Base-by-base conservation (phyloP, 768 basidiomycete genomes). In the Kwoniella botswanensis region DNA sequence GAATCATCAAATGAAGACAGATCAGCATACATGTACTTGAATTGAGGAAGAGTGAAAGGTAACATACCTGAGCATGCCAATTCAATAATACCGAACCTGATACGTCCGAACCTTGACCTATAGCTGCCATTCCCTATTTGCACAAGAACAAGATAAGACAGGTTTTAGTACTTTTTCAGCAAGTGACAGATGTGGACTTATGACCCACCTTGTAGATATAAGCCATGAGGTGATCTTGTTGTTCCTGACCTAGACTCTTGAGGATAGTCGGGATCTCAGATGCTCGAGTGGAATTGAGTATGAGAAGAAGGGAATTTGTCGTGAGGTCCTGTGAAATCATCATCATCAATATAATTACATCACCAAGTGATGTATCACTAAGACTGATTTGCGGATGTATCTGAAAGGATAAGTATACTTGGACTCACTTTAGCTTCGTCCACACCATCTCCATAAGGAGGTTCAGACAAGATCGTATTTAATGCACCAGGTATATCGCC, bases 61-160 rank as follows among this genome's bases (percentile, higher is more conserved):
- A 50, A 50, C 87, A 24, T 60, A 94, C 94, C 91, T 96, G 97
- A 84, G 97, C 94, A 80, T 98, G 96, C 96, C 96, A 98, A 15
- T 90, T 92, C 53, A 96, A 83, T 44, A 91, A 84, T 46, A 90
- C 89, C 72, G 88, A 90, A 54, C 89, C 89, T 75, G 86, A 88
- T 67, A 89, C 86, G 72, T 90, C 90, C 18, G 65, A 71, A 41
- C 88, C 87, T 82, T 88, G 86, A 17, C 86, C 89, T 2, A 87
- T 86, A 77, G 87, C 83, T 18, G 86, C 88, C 95, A 97, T 98
- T 17, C 93, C 95, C 85, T 80, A 43, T 55, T 18, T 43, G 35
- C 26, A 56, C 55, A 17, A 12, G 55, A 56, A 21, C 11, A 56
- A 29, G n/a, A 56, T 29, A 3, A 56, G 55, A 35, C 7, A 35